Evolutionary conservation across 768 basidiomycete genomes (phyloP).

Genomic region (Podaxis pistillaris): DNA sequence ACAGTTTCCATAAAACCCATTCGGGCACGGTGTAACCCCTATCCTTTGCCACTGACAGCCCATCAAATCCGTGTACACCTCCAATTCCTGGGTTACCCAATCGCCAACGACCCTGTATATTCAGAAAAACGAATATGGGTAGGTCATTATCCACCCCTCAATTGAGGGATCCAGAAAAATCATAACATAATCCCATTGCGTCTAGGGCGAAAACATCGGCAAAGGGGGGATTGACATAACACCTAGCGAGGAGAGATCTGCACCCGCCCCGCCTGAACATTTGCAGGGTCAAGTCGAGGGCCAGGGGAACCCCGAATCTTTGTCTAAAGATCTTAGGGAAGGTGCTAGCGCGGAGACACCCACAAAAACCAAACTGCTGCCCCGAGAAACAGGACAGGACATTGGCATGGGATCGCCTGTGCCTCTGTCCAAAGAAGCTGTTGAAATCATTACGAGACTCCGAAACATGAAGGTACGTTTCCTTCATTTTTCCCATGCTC

Average conservation of each 20-base stretch:
- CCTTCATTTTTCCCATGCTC: constrained; percentile 1
- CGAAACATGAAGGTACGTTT: constrained; percentile 75
- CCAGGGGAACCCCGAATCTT: constrained; percentile 47
- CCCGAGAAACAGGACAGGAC: constrained; percentile 83
- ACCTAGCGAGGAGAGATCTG: constrained; percentile 63
- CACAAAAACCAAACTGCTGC: constrained; percentile 47
- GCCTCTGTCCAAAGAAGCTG: constrained; percentile 72
- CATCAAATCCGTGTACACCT: constrained; percentile 98
- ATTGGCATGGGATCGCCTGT: constrained; percentile 89
- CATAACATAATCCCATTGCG: background rate
- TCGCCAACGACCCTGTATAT: constrained; percentile 96
- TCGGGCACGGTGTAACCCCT: background rate
- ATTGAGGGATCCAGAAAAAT: background rate
- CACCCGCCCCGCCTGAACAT: constrained; percentile 57
- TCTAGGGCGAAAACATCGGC: constrained; percentile 69
- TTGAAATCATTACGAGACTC: constrained; percentile 72
- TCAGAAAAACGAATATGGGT: constrained; percentile 80
- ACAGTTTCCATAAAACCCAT: background rate
- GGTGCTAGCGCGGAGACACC: constrained; percentile 15
- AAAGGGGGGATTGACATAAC: constrained; percentile 78
- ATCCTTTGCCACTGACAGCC: constrained; percentile 43
- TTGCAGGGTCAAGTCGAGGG: constrained; percentile 36
- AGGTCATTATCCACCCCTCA: constrained; percentile 12
- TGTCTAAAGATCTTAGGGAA: constrained; percentile 21
- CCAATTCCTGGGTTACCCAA: constrained; percentile 90